Base-by-base conservation (phyloP, 1,284 basidiomycete species). In the Tilletia caries region DNA sequence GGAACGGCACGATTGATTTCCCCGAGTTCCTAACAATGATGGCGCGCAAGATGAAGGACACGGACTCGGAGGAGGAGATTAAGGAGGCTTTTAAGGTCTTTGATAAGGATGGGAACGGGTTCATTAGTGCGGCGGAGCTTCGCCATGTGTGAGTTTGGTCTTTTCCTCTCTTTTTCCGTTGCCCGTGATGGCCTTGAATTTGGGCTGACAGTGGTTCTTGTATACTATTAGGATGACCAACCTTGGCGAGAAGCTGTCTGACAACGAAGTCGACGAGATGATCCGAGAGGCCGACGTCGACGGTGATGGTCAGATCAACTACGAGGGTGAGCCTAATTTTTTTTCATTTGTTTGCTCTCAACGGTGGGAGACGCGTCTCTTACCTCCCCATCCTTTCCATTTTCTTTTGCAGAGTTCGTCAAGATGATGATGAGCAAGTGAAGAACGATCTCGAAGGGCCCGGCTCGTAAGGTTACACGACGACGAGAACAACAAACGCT, bases 261-360 rank as follows among this genome's bases (percentile, higher is more conserved):
- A 97, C 80, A 88, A 86, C 44, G 95, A 98, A 86, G 92, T 98
- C 72, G 92, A 95, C 78, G 93, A 96, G 86, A 98, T 98, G 95
- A 98, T 98, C 84, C 89, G 93, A 70, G 95, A 98, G 85, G 95
- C 95, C 68, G 95, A 98, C 85, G 89, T 93, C 67, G 94, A 98
- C 82, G 95, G 93, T 52, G 92, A 95, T 83, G 92, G 92, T 92
- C 85, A 91, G 71, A 80, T 82, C 72, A 82, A 80, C 73, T 80
- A 92, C 85, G 92, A 92, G 82, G 88, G 77, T 75, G 72, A 50
- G 10, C 25, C 29, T 29, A 41, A 44, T 10, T 20, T n/a, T n/a
- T n/a, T n/a, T n/a, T n/a, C n/a, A n/a, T n/a, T n/a, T n/a, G n/a
- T 68, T 10, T 64, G 15, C 34, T 60, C 10, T 44, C 41, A 44